Base-by-base conservation (phyloP, 805 yeast genomes). In the Teunomyces gatunensis region DNA sequence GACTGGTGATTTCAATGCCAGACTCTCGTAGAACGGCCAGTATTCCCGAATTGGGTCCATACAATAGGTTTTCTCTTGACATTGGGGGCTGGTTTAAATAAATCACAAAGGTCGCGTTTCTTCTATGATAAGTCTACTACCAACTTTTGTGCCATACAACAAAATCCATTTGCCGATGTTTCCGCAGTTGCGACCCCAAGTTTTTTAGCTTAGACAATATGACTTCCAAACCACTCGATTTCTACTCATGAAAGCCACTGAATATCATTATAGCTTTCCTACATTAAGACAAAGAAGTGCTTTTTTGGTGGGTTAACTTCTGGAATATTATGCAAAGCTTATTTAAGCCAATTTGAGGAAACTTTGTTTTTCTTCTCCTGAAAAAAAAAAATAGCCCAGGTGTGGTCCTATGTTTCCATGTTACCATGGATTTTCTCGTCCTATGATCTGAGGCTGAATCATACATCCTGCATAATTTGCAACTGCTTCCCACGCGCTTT, bases 1-100 rank as follows among this genome's bases (percentile, higher is more conserved):
- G 35, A 1, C 30, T 13, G 9, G 39, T 21, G n/a, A 44, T 33
- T 29, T 47, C 44, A n/a, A 47, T 39, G 2, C 47, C 50, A 20
- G 28, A n/a, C 10, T 47, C 46, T 11, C 39, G 44, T 11, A 47
- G 47, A 13, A 18, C 32, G 4, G 40, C 50, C 28, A 13, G 44
- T 11, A 23, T 28, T 27, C 20, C 39, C 15, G 28, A n/a, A 9
- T 29, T 32, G 3, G 43, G 42, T 21, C 41, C 47, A 18, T 47
- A 47, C 33, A 47, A 47, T 17, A 47, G 39, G 28, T 44, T 41
- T 13, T 43, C 50, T 13, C 41, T 21, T 4, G 50, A 47, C 42
- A 40, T 28, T 36, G 7, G 44, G 35, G 34, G 36, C 13, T 39
- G 20, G 9, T 11, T 23, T 25, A 27, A 39, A 25, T 25, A 23